Conservation (phyloP, 2,329 filamentous ascomycete genomes). For the Sphaerulina vaccinii region DNA sequence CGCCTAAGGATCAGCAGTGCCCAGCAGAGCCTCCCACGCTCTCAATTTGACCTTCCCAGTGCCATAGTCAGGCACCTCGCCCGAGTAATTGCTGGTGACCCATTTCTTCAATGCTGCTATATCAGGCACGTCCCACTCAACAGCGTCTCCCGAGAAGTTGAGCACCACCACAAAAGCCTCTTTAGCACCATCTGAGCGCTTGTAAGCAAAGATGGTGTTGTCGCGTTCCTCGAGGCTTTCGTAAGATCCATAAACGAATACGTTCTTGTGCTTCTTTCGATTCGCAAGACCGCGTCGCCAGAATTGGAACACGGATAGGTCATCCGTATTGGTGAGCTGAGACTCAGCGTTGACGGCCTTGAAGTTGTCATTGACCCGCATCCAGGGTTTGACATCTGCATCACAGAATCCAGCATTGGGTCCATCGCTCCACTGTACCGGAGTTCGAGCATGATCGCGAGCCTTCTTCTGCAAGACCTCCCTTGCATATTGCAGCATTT, state of each 20-base stretch:
- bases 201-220: slow-evolving; percentile 58
- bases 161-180: slow-evolving; percentile 38
- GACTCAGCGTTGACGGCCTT: slow-evolving; percentile 56
- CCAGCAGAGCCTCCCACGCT: slow-evolving; percentile 39
- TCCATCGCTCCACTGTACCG: slow-evolving; percentile 64
- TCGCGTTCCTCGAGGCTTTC: slow-evolving; percentile 51
- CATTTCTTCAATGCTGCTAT: slow-evolving; percentile 37
- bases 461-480: slow-evolving; percentile 24
- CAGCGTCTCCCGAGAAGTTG: slow-evolving; percentile 37
- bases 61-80: slow-evolving; percentile 24
- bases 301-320: slow-evolving; percentile 56
- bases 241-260: slow-evolving; percentile 63
- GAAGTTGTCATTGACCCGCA: slow-evolving; percentile 58
- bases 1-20: slow-evolving; percentile 18
- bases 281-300: slow-evolving; percentile 58
- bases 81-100: slow-evolving; percentile 37
- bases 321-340: slow-evolving; percentile 43
- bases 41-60: slow-evolving; percentile 33
- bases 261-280: slow-evolving; percentile 56
- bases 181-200: slow-evolving; percentile 26
- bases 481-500: slow-evolving; percentile 21
- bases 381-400: slow-evolving; percentile 55
- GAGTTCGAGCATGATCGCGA: slow-evolving; percentile 57
- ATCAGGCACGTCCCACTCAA: slow-evolving; percentile 38
- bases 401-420: slow-evolving; percentile 62